Evolutionary conservation across 768 basidiomycete species (phyloP), one percentile per base, ranked within the genome.

Genomic region (Inosperma sp.): DNA sequence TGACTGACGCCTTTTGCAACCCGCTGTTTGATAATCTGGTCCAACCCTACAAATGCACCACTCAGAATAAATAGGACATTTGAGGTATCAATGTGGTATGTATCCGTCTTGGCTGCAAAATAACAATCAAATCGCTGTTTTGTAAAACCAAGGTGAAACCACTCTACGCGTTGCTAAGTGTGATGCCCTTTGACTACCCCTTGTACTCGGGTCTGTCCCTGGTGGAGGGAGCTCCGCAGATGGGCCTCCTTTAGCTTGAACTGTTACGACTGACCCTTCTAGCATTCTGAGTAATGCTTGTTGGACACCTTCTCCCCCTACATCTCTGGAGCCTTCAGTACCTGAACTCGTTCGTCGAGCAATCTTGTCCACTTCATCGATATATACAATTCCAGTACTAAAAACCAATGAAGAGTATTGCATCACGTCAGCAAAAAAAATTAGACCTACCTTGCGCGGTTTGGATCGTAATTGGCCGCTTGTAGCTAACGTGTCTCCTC

Each of bases 281-380:
- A 98, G 86, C 82, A 98, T 89, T 47, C 94, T 79, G 4, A 96
- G 70, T 14, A 96, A 76, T 16, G 90, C 84, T 67, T 97, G 93
- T 61, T 98, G 94, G 5, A 98, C 94, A 27, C 94, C 94, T 75
- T 96, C 93, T 8, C 94, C 94, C 19, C 91, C 86, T 1, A 98
- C 93, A 64, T 97, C 94, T 57, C 88, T 78, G 5, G 84, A 81
- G 3, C 83, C 81, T 56, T 89, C 88, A 23, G 74, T 72, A 4
- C 86, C 84, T 19, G 71, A 68, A 36, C 77, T 65, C 5, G 74
- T 64, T 59, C 80, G 86, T 42, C 82, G 78, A 12, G 92, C 87
- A 52, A 96, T 83, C 71, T 98, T 97, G 71, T 97, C 95, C 2
- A 93, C 74, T 70, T 98, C 95, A 61, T 98, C 95, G 40, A 98